Base-by-base conservation (phyloP, 257 asterid species). In the Gentiana straminea region DNA sequence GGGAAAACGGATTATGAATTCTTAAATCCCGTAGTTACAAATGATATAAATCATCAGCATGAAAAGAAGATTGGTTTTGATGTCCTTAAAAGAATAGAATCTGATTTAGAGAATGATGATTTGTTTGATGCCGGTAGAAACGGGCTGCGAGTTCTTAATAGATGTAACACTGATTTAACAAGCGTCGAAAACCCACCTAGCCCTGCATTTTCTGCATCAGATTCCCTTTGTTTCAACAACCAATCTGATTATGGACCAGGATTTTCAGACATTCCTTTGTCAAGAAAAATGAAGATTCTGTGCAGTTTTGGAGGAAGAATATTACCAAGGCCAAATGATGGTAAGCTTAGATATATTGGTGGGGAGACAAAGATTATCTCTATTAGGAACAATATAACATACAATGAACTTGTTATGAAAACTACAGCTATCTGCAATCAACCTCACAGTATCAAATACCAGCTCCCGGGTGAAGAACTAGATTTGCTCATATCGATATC, bases 261-360 rank as follows among this genome's bases (percentile, higher is more conserved):
- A 49, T 54, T 60, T 33, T 41, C 49, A 10, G 81, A 72, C 13
- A 64, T 63, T 69, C 50, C 86, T 3, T 65, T 74, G 35, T 52
- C 77, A 7, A 80, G 77, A 33, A 84, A 83, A 57, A 66, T 91
- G 54, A 91, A 89, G 58, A 81, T 87, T 43, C 77, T 91, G 4
- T 91, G 98, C 69, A 91, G 98, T 72, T 84, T 77, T 66, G 94
- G 98, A n/a, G 98, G 98, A 39, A 80, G 67, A 66, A 83, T 87
- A 64, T 59, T 84, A 34, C 97, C 88, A 4, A 76, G 98, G 73
- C 94, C 95, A 2, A 87, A 75, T 15, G 97, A 91, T 47, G 89
- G 84, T 55, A 88, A 79, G 62, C 95, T 87, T 56, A 76, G 98
- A 66, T 87, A 87, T 65, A 86, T 77, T 34, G 98, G 93, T 24